These are phyloP conservation scores for Polysphondylium violaceum DNA, from an alignment of 78 protist genomes.

Conservation along the genomic window DNA sequence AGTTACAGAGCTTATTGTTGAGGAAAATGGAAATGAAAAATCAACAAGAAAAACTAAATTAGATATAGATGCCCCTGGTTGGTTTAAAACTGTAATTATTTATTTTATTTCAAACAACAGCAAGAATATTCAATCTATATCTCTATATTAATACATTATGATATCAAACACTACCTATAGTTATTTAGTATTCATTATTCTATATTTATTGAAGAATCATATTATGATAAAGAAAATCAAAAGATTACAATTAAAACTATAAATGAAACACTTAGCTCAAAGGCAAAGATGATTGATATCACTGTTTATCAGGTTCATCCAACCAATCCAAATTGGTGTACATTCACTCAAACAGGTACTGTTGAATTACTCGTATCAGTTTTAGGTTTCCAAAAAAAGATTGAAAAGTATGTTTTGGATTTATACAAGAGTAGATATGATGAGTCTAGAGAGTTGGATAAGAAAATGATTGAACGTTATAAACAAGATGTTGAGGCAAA, in stretches of 20 bases:
- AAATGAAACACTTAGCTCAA: conserved; percentile 55
- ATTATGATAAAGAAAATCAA: conserved; percentile 34
- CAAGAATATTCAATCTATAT: not conserved
- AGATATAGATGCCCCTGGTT: conserved; percentile 78
- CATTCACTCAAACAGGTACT: conserved; percentile 72
- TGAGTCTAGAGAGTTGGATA: conserved; percentile 53
- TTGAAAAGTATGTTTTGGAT: conserved; percentile 58
- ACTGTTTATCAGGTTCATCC: conserved; percentile 60
- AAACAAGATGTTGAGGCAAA: conserved; percentile 4
- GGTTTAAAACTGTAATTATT: conserved; percentile 69
- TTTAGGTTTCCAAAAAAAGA: conserved; percentile 73
- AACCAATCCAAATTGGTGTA: conserved; percentile 74
- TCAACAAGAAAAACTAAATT: conserved; percentile 56
- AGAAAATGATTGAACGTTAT: conserved; percentile 33
- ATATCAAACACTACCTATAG: not conserved
- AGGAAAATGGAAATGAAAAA: conserved; percentile 52
- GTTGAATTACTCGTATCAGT: conserved; percentile 63
- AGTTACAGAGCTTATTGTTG: not conserved
- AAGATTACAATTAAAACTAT: conserved; percentile 53
- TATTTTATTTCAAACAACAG: not conserved
- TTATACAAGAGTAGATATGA: conserved; percentile 48
- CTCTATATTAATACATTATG: not conserved
- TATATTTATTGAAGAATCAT: conserved; percentile 57
- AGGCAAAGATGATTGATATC: conserved; percentile 47
- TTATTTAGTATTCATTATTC: conserved; percentile 64